Base-by-base conservation (phyloP, 257 asterid genomes). In the Solanum raphanifolium region DNA sequence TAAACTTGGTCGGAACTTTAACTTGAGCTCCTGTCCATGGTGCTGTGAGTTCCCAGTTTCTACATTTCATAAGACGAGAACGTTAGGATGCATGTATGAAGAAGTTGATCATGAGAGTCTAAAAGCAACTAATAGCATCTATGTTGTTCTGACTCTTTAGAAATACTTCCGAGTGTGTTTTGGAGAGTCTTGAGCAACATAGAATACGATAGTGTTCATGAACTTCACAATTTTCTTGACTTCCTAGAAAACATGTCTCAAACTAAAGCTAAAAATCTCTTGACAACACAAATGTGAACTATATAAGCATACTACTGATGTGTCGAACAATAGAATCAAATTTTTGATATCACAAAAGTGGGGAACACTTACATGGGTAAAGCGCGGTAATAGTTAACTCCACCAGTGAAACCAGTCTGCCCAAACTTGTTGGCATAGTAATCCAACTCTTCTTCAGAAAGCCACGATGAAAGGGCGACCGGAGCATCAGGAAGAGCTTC, bases 371-470 rank as follows among this genome's bases (percentile, higher is more conserved):
- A 93, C 98, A 89, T 3, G 58, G 84, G 72, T 29, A 89, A 52
- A 29, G 94, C 93, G 1, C 96, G 90, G 18, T 92, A 93, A 91
- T 92, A 93, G 91, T 93, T 93, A 83, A 93, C 68, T 16, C 89
- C 93, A 2, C 94, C 95, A 2, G 96, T 93, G 88, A 92, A 93
- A 87, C 94, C 94, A 1, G 91, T 71, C 85, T 88, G 86, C 55
- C 91, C 73, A 85, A 90, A 93, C 29, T 90, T 91, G 79, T 89
- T 48, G 9, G 92, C 88, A 10, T 89, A 92, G 41, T 91, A 91
- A 55, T 90, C 83, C 13, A 93, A 10, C 5, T 93, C 94, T 55
- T 88, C 90, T 43, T 90, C 82, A 8, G 94, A 87, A 13, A 93
- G 91, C 94, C 94, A 93, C 4, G 92, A 71, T 7, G 96, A 92